Evolutionary conservation across 2,329 filamentous ascomycete species (phyloP), one percentile per base, ranked within the genome.

Genomic region (Aspergillus viridinutans): DNA sequence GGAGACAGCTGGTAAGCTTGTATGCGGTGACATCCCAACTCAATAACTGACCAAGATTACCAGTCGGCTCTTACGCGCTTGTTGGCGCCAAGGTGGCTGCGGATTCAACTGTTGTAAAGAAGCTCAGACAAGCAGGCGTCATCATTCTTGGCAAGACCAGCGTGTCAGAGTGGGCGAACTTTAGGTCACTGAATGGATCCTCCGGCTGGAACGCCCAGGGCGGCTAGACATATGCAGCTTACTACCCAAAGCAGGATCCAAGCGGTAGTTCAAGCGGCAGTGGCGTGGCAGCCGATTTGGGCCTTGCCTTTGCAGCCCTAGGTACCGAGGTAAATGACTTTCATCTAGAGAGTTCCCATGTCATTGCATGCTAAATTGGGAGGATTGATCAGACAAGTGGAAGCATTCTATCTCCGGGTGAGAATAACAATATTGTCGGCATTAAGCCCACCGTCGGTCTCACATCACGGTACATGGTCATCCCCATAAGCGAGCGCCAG

Each of bases 361-460:
- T 10, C 9, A 28, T 21, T 25, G 40, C 25, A 28, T 12, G n/a
- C 49, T 47, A 14, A 35, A 25, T 5, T 25, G 25, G 43, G n/a
- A 35, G 3, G 5, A 38, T 38, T 8, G 78, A 25, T 21, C 23
- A 71, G 70, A 89, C 87, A 0, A 78, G 79, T 58, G 87, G 86
- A 3, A 86, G 82, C 20, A 88, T 90, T 54, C 67, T 88, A 3
- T 78, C 77, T 9, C 87, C 88, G 0, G 65, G 67, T 49, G 64
- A 73, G 45, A 65, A 74, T 4, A 88, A 83, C 73, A 87, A 86
- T 56, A 68, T 89, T 1, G 86, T 88, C 0, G 87, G 85, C 1
- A 85, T 90, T 68, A 87, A 86, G 67, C 85, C 86, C 1, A 87
- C 85, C 0, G 83, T 88, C 1, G 87, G 86, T 0, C 74, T 89